phyloP scores from a whole-genome alignment of 768 basidiomycete genomes.

The Erythrobasidium yunnanense region DNA sequence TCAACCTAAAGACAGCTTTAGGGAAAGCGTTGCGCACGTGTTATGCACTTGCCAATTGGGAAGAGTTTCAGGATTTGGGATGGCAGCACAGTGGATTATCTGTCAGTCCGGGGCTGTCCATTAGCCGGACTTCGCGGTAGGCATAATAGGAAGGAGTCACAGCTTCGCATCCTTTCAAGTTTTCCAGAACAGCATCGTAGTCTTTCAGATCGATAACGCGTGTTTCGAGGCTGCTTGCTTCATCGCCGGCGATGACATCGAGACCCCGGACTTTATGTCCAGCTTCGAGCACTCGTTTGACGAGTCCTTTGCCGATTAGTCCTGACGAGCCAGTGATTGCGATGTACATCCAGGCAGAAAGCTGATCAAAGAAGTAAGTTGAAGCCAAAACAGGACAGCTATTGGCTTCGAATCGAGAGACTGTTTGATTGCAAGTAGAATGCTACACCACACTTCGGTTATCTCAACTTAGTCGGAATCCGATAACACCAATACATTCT shows the following conservation, averaged over 20 bases:
- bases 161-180: background rate
- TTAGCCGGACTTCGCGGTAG: background rate
- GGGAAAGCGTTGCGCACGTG: background rate
- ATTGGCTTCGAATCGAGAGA: no score
- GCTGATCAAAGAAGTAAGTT: no score
- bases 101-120: background rate
- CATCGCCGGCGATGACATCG: background rate
- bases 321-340: background rate
- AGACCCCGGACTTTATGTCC: background rate
- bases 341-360: no score
- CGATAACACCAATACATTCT: constrained; percentile 47
- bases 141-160: background rate
- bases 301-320: background rate
- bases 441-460: no score
- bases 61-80: background rate
- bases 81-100: background rate
- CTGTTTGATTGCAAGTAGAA: no score
- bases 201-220: background rate
- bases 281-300: background rate
- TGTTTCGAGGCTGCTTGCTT: no score
- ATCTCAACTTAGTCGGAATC: no score
- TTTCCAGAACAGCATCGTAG: background rate
- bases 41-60: background rate
- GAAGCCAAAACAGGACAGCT: no score
- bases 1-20: background rate